Evolutionary conservation across 306 rosid species (phyloP).

Genomic region (Pueraria montana): DNA sequence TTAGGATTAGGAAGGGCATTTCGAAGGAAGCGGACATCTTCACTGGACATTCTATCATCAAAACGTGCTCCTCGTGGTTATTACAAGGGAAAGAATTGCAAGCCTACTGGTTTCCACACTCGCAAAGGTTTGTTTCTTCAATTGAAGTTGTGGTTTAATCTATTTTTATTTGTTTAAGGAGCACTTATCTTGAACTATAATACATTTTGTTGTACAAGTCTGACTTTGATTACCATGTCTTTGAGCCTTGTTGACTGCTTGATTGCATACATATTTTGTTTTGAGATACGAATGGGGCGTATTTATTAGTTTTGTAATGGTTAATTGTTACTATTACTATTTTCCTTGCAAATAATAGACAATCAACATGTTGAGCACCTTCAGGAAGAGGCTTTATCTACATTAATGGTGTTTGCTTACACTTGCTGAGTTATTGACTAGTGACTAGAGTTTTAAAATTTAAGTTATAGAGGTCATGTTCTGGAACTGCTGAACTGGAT

Average conservation of each 20-base stretch:
- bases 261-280: slow-evolving; percentile 25
- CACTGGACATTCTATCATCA: slow-evolving; percentile 78
- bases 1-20: slow-evolving; percentile 60
- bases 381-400: slow-evolving; percentile 1
- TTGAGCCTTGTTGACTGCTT: slow-evolving; percentile 4
- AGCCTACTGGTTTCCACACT: slow-evolving; percentile 90
- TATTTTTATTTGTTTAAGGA: background rate
- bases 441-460: background rate
- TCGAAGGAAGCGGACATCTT: slow-evolving; percentile 62
- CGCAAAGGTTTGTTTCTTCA: slow-evolving; percentile 69
- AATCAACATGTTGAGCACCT: background rate
- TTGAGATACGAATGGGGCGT: background rate
- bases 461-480: background rate
- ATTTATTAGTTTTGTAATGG: slow-evolving; percentile 11
- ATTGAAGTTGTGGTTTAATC: background rate
- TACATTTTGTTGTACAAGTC: background rate
- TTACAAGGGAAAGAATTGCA: slow-evolving; percentile 92
- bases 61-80: slow-evolving; percentile 85
- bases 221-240: background rate
- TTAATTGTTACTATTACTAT: background rate
- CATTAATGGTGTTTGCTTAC: slow-evolving; percentile 9
- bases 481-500: background rate
- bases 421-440: slow-evolving; percentile 3
- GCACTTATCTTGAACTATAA: slow-evolving; percentile 33
- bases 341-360: slow-evolving; percentile 13